Evolutionary conservation across 208 protist species (phyloP).

Genomic region (Cochliopodium minus): DNA sequence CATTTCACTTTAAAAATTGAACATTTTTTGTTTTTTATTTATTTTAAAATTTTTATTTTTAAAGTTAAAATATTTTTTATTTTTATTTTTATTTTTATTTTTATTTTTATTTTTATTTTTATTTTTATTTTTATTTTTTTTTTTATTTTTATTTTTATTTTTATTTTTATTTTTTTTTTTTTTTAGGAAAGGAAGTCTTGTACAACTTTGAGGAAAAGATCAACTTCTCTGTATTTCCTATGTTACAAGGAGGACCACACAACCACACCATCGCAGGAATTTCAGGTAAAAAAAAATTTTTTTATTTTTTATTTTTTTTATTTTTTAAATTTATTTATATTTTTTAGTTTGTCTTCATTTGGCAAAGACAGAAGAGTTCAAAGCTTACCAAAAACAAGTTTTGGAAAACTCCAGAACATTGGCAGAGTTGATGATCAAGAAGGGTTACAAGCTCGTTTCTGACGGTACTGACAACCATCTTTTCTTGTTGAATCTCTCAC

Average conservation of each 20-base stretch:
- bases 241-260: constrained; percentile 36
- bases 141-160: too few relatives aligned
- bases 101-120: too few relatives aligned
- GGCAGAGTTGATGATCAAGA: not conserved
- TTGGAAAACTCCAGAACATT: constrained; percentile 21
- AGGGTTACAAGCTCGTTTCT: constrained; percentile 15
- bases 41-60: too few relatives aligned
- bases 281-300: not conserved
- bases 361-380: constrained; percentile 21
- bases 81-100: too few relatives aligned
- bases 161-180: too few relatives aligned
- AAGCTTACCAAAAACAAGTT: constrained; percentile 30
- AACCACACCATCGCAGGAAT: constrained; percentile 26
- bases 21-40: too few relatives aligned
- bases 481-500: constrained; percentile 24
- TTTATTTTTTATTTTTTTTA: too few relatives aligned
- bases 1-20: too few relatives aligned
- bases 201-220: constrained; percentile 29
- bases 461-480: constrained; percentile 38
- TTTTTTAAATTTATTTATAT: too few relatives aligned
- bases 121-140: too few relatives aligned
- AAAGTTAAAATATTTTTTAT: too few relatives aligned
- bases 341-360: constrained; percentile 22
- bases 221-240: constrained; percentile 33
- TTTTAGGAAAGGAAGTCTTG: constrained; percentile 2